These are phyloP conservation scores for Aspergillus jensenii DNA, from an alignment of 2,329 filamentous ascomycete species.

Conservation along the genomic window DNA sequence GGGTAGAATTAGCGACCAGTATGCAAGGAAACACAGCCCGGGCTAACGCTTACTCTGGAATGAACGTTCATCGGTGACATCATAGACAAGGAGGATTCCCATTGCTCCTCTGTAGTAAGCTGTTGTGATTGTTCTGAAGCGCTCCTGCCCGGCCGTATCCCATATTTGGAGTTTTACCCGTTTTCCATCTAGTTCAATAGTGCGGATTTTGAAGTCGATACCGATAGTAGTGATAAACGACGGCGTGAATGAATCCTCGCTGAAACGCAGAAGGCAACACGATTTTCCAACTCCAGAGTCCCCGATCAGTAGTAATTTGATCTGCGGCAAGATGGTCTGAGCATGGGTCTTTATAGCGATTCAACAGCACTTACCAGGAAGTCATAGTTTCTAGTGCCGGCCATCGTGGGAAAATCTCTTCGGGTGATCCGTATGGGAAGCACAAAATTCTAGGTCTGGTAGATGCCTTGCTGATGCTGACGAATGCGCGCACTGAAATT, in stretches of 20 bases:
- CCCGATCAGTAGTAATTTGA: slow-evolving; percentile 94
- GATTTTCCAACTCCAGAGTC: slow-evolving; percentile 97
- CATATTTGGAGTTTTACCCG: slow-evolving; percentile 99
- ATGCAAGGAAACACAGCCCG: background rate
- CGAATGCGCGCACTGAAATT: background rate
- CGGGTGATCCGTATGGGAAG: background rate
- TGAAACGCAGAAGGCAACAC: slow-evolving; percentile 94
- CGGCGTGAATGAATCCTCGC: slow-evolving; percentile 94
- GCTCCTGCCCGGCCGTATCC: slow-evolving; percentile 97
- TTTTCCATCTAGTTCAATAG: slow-evolving; percentile 98
- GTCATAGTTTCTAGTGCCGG: slow-evolving; percentile 97
- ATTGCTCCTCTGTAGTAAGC: slow-evolving; percentile 98
- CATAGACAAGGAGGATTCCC: slow-evolving; percentile 96
- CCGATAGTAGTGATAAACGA: slow-evolving; percentile 99
- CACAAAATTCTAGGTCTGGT: background rate
- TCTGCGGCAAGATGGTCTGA: slow-evolving; percentile 55
- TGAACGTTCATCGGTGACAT: slow-evolving; percentile 93
- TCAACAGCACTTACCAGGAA: slow-evolving; percentile 72
- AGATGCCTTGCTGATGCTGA: background rate
- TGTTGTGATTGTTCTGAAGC: slow-evolving; percentile 97
- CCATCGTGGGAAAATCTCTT: slow-evolving; percentile 59
- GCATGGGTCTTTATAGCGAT: slow-evolving; percentile 9
- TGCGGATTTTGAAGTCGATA: slow-evolving; percentile 99
- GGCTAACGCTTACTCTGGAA: slow-evolving; percentile 74
- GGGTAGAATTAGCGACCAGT: slow-evolving; percentile 13